Evolutionary conservation across 441 rosid species (phyloP).

Genomic region (Euphorbia neoarborescens): DNA sequence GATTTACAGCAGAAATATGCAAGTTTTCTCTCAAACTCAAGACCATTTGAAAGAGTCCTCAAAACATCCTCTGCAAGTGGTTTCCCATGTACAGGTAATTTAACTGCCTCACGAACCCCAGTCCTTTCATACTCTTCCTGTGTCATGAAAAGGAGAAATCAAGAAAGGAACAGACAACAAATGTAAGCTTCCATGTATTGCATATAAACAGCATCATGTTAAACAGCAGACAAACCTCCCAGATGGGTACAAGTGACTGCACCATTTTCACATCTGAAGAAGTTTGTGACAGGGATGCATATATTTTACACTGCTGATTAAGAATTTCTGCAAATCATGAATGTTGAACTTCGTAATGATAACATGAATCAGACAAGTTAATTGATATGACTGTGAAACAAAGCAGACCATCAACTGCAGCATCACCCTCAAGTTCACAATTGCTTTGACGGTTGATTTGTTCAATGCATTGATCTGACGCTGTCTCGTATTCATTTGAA

Average conservation of each 20-base stretch:
- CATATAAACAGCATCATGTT: slow-evolving; percentile 13
- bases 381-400: slow-evolving; percentile 12
- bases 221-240: slow-evolving; percentile 64
- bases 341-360: slow-evolving; percentile 19
- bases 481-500: slow-evolving; percentile 38
- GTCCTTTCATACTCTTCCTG: slow-evolving; percentile 88
- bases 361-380: slow-evolving; percentile 7
- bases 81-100: slow-evolving; percentile 64
- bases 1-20: slow-evolving; percentile 34
- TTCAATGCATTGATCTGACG: slow-evolving; percentile 33
- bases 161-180: slow-evolving; percentile 19
- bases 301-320: slow-evolving; percentile 58
- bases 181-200: slow-evolving; percentile 9
- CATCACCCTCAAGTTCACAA: slow-evolving; percentile 96
- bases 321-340: slow-evolving; percentile 55
- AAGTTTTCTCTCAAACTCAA: slow-evolving; percentile 46
- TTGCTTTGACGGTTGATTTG: slow-evolving; percentile 56
- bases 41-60: slow-evolving; percentile 50
- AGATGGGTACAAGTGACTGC: slow-evolving; percentile 90
- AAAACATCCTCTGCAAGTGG: slow-evolving; percentile 62
- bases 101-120: slow-evolving; percentile 44
- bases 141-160: slow-evolving; percentile 20
- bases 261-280: slow-evolving; percentile 75
- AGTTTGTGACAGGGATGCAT: slow-evolving; percentile 69
- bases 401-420: slow-evolving; percentile 59